Base-by-base conservation (phyloP, 2,329 filamentous ascomycete genomes). In the Drechslerella dactyloides region DNA sequence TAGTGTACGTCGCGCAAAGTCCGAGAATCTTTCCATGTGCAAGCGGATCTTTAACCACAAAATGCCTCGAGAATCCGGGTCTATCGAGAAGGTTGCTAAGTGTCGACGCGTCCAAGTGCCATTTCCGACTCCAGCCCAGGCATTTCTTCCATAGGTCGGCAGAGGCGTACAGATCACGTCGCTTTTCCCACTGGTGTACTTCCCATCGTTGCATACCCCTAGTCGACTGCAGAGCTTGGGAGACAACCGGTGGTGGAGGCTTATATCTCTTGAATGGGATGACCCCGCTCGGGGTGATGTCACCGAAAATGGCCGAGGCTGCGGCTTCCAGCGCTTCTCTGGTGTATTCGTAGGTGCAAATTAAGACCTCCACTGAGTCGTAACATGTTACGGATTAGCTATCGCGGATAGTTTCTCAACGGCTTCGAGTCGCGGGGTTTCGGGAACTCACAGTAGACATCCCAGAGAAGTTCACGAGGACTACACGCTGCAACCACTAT, bases 281-380 rank as follows among this genome's bases (percentile, higher is more conserved):
- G n/a, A 74, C 72, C 30, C 76, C 76, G 33, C 74, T 57, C 5
- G 75, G 59, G 33, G 73, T 73, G 6, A 75, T 73, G 61, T 82
- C 80, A 11, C 81, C 81, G 74, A 86, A 86, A 7, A 88, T 79
- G 30, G 85, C 74, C 10, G 81, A 79, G 11, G 85, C 85, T 4
- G 84, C 82, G 2, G 79, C 78, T 76, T 84, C 81, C 17, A 88
- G 79, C 44, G 84, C 81, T 15, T 77, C 59, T 5, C 80, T 78
- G 1, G 81, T 79, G 74, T 85, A 86, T 55, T 83, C 82, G 10
- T 81, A 77, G 2, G 83, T 79, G 53, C 75, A 77, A 40, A 77
- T 56, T 30, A 76, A 74, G 33, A 75, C 76, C 23, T 75, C 76
- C 61, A 76, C 77, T 40, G 83, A 64, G 51, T 81, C 78, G 77